Base-by-base conservation (phyloP, 2,329 filamentous ascomycete genomes). In the Zalaria sp. region DNA sequence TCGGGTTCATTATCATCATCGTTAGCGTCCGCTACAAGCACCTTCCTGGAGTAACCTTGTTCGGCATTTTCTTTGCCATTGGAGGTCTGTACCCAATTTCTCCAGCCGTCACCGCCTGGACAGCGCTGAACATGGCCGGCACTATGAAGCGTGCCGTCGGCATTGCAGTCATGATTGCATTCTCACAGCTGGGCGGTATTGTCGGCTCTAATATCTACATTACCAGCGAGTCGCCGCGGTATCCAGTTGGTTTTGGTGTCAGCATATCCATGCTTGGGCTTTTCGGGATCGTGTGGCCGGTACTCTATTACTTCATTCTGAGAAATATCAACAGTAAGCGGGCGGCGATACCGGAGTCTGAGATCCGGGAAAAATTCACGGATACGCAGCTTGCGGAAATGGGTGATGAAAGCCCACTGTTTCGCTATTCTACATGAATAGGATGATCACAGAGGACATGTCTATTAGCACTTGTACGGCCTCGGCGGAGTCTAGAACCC, bases 171-270 rank as follows among this genome's bases (percentile, higher is more conserved):
- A 69, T 73, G 47, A 66, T 72, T 34, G 70, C 69, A 45, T 65
- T 69, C 18, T 68, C 67, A 4, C 63, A 65, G 26, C 34, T 65
- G 5, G 56, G 55, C 2, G 65, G 65, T 31, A 46, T 78, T 2
- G 81, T 83, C 71, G 76, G 79, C 0, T 78, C 77, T 4, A 83
- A 83, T 41, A 61, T 62, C 46, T 62, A 59, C 41, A 47, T 57
- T 5, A 54, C 59, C 29, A 50, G 48, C 3, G 59, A 63, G 44
- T 53, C 53, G 27, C 59, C 58, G 5, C 56, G 49, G 37, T 62
- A 62, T 43, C 53, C 54, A 27, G 59, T 56, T 3, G 60, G 61
- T 1, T 62, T 60, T 29, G 58, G 58, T 6, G 51, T 54, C 8
- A 59, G 57, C 1, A 39, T 61, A 4, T 52, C 49, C 4, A 52